These are phyloP conservation scores for Erythrobasidium yunnanense DNA, from an alignment of 768 basidiomycete genomes.

Conservation along the genomic window DNA sequence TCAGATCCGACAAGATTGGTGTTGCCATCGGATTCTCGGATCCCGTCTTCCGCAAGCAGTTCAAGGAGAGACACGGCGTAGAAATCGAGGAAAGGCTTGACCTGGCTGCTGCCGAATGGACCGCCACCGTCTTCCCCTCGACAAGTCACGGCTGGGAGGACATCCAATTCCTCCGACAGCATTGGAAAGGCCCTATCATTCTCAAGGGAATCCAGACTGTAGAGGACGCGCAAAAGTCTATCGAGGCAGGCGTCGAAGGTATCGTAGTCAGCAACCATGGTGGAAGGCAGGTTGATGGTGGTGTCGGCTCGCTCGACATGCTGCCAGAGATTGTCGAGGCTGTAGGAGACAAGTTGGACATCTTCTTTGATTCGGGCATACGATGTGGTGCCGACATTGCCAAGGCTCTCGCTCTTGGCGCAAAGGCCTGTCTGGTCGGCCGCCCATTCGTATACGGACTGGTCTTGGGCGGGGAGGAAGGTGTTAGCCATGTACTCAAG, in stretches of 20 bases:
- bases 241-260: conserved; percentile 32
- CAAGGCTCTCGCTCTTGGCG: conserved; percentile 33
- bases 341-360: conserved; percentile 23
- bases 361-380: conserved; percentile 31
- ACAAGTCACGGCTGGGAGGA: conserved; percentile 39
- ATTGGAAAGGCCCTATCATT: conserved; percentile 48
- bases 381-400: conserved; percentile 32
- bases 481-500: conserved; percentile 19
- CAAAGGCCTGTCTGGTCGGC: not conserved
- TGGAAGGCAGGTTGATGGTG: conserved; percentile 29
- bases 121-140: not conserved
- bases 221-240: conserved; percentile 36
- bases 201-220: conserved; percentile 46
- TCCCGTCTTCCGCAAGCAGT: no score
- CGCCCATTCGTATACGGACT: conserved; percentile 24
- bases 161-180: conserved; percentile 30
- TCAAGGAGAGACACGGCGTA: no score
- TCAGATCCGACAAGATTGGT: no score
- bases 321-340: conserved; percentile 27
- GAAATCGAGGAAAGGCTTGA: conserved; percentile 44
- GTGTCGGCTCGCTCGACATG: not conserved
- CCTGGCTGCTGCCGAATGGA: not conserved
- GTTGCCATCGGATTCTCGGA: no score
- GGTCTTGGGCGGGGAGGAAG: conserved; percentile 20
- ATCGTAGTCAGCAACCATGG: conserved; percentile 39